Evolutionary conservation across 306 rosid species (phyloP).

Genomic region (Cajanus cajan): DNA sequence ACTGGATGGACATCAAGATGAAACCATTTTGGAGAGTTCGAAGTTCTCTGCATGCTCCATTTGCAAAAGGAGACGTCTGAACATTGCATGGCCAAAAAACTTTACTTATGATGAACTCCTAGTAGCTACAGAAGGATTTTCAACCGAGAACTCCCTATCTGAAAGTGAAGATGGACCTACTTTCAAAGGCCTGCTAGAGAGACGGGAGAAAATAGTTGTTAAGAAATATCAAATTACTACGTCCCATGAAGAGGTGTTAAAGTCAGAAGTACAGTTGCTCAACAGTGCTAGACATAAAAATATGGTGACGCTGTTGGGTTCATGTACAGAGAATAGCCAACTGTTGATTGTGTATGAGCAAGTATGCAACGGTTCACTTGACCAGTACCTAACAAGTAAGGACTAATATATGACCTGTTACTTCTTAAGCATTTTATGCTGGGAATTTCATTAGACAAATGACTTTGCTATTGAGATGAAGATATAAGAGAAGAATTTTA

Average conservation of each 20-base stretch:
- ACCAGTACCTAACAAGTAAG: conserved; percentile 70
- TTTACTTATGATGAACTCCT: conserved; percentile 57
- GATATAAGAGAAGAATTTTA: neutral
- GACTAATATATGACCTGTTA: neutral
- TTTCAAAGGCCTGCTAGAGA: conserved; percentile 52
- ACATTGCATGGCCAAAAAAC: conserved; percentile 44
- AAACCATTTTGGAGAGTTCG: conserved; percentile 17
- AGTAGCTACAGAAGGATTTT: conserved; percentile 63
- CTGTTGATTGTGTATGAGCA: conserved; percentile 67
- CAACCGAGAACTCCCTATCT: conserved; percentile 51
- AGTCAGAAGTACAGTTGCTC: conserved; percentile 55
- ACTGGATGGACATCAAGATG: conserved; percentile 5
- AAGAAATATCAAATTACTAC: conserved; percentile 58
- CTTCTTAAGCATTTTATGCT: neutral
- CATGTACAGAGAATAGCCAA: conserved; percentile 48
- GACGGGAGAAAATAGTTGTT: conserved; percentile 56
- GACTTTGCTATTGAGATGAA: neutral
- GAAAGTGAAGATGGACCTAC: conserved; percentile 60
- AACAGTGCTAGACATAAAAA: conserved; percentile 65
- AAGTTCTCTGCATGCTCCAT: conserved; percentile 47
- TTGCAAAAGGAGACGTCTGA: conserved; percentile 60
- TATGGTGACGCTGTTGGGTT: conserved; percentile 73
- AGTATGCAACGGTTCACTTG: conserved; percentile 77
- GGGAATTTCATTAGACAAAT: neutral
- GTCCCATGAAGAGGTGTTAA: conserved; percentile 53